Percentiles rank a stretch among this genome's conserved stretches.
Conservation (phyloP, 1,139 yeast species). For the Meyerozyma smithsonii region DNA sequence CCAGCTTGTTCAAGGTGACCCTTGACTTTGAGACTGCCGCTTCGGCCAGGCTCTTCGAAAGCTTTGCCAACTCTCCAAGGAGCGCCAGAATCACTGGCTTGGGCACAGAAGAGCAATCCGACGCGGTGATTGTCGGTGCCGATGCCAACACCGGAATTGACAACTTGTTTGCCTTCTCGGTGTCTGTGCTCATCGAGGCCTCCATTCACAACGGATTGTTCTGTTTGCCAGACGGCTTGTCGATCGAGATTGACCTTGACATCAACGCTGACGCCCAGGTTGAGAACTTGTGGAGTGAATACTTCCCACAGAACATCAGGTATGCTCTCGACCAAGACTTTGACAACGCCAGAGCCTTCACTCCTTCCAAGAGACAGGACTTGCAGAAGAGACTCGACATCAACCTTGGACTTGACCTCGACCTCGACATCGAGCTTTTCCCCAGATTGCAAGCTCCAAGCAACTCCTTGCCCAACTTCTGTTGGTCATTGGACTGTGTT, state of each 20-base stretch:
- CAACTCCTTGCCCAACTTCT: slow-evolving; percentile 4
- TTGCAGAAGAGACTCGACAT: slow-evolving; percentile 2
- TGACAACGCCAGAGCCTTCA: neutral
- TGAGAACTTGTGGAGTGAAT: neutral
- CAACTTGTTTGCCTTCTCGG: slow-evolving; percentile 2
- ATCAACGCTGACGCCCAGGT: neutral
- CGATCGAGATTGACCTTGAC: neutral
- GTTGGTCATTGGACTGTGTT: slow-evolving; percentile 2
- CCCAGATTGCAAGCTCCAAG: slow-evolving; percentile 2
- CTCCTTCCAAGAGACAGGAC: neutral
- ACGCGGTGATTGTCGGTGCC: neutral
- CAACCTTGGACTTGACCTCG: slow-evolving; percentile 2
- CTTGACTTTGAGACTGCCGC: slow-evolving; percentile 3
- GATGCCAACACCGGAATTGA: neutral
- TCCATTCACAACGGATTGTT: neutral
- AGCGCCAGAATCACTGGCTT: slow-evolving; percentile 1
- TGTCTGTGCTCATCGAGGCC: slow-evolving; percentile 1
- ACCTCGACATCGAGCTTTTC: slow-evolving; percentile 3
- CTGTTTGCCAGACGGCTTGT: slow-evolving; percentile 3
- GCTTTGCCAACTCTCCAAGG: neutral
- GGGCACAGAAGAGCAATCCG: neutral
- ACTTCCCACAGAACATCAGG: slow-evolving; percentile 2
- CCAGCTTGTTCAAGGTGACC: slow-evolving; percentile 2
- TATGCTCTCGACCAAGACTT: neutral
- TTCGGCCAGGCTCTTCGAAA: slow-evolving; percentile 1